Base-by-base conservation (phyloP, 2,329 filamentous ascomycete species). In the Aspergillus ibericus region DNA sequence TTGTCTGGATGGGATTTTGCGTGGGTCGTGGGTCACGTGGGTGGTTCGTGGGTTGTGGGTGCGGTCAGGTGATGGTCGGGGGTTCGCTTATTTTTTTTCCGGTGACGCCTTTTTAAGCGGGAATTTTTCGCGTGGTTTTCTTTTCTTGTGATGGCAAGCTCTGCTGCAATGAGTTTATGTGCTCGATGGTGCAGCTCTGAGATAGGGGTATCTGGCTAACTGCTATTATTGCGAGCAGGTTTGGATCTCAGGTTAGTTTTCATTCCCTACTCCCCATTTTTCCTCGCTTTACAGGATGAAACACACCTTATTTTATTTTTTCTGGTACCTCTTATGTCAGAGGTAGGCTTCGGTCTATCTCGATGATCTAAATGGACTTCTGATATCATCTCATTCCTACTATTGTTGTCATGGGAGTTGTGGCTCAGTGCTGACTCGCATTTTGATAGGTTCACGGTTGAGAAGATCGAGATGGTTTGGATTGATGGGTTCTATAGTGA, bases 301-400 rank as follows among this genome's bases (percentile, higher is more conserved):
- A 86, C 82, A 82, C 81, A 82, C 80, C 67, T 68, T 70, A 55
- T 75, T 75, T 79, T 78, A 79, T 81, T 80, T 82, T 89, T 93
- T 96, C 91, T 96, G 92, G 92, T 92, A 96, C 92, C 92, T 96
- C 92, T 96, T 95, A 92, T 92, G 86, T 91, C 88, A 95, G 87
- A 82, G 83, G 72, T 71, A 72, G 68, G 66, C 69, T 64, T 66
- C 69, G 68, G 68, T 76, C 72, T 81, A 79, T 73, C 80, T 76
- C 87, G 78, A 90, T 93, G 90, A 91, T 91, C 90, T 85, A 82
- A 89, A 81, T 81, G 88, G 88, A 92, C 90, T 91, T 92, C 90
- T 93, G 90, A 93, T 74, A 53, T 29, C 36, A n/a, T 56, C 34
- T 48, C 16, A 25, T 50, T 52, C 8, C 46, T 25, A 36, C 15